These are phyloP conservation scores for Dillenia suffruticosa DNA, from an alignment of 164 flowering plant genomes.

Conservation along the genomic window DNA sequence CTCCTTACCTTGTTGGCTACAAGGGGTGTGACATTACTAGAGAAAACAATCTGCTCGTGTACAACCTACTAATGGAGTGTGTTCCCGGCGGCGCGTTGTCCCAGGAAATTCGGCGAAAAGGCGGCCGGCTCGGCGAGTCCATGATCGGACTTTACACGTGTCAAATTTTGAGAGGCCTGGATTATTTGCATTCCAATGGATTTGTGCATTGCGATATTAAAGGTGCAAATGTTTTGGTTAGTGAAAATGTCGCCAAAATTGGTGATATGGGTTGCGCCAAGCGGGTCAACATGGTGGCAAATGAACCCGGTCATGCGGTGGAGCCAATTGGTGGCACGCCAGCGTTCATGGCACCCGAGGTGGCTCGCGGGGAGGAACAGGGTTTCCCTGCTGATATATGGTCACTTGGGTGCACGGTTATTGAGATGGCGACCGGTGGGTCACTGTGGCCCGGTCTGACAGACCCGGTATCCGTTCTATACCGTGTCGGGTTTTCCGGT, in stretches of 20 bases:
- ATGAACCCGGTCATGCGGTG: background rate
- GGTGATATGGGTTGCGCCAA: constrained; percentile 81
- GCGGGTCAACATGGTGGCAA: constrained; percentile 1
- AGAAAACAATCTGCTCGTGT: constrained; percentile 30
- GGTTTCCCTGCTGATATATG: constrained; percentile 69
- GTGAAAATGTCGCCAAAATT: constrained; percentile 46
- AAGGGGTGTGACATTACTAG: constrained; percentile 38
- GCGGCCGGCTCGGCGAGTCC: constrained; percentile 39
- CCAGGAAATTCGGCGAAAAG: constrained; percentile 31
- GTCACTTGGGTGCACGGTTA: constrained; percentile 78
- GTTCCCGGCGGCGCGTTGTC: constrained; percentile 47
- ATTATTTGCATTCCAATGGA: constrained; percentile 51
- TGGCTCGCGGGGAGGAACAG: constrained; percentile 67
- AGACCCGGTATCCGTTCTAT: constrained; percentile 51
- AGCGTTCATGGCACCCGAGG: constrained; percentile 86
- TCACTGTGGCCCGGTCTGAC: constrained; percentile 47
- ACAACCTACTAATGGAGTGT: constrained; percentile 69
- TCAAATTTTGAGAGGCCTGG: constrained; percentile 47
- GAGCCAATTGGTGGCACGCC: constrained; percentile 56
- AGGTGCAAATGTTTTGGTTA: constrained; percentile 57
- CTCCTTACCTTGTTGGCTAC: constrained; percentile 45
- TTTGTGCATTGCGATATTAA: constrained; percentile 84
- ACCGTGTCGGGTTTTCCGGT: constrained; percentile 46
- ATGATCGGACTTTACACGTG: constrained; percentile 24
- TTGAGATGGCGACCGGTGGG: constrained; percentile 76